Base-by-base conservation (phyloP, 1,284 basidiomycete species). In the Ganoderma multipileum region DNA sequence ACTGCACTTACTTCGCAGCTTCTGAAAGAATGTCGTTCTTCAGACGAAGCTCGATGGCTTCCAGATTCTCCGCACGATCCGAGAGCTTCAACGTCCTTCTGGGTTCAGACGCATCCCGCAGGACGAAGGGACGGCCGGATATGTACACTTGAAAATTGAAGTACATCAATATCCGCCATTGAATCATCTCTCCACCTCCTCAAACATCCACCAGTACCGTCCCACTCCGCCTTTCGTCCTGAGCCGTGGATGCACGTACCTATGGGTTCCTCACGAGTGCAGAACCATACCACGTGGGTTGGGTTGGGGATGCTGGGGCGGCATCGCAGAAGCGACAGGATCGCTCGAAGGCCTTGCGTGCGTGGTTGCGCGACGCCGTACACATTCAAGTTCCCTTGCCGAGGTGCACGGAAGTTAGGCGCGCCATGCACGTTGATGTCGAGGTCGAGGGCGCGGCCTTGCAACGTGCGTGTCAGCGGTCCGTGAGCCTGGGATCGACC, bases 351-450 rank as follows among this genome's bases (percentile, higher is more conserved):
- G 23, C 98, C 98, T 71, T 96, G 92, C 0, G 95, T 91, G 4
- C 97, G 95, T 16, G 98, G 98, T 79, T 99, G 98, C 1, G 98
- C 98, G 8, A 92, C 93, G 23, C 96, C 97, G 78, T 93, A 98
- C 2, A 98, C 95, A 72, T 96, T 96, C 61, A 97, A 85, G 71
- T 89, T 88, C 54, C 89, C 91, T 61, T 90, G 87, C 66, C 89
- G 84, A 28, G 92, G 92, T 60, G 94, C 91, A 70, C 98, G 87
- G 78, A 99, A 99, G 82, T 99, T 98, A 3, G 97, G 97, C 26
- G 97, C 97, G 44, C 98, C 98, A 78, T 94, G 92, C 3, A 99
- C 87, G 71, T 94, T 95, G 50, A 98, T 86, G 76, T 96, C 95
- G n/a, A 98, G 87, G 78, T 97, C 94, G 59, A 96, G 84, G 11